Conservation (phyloP, 192 early-diverging fungal species). For the Spizellomyces punctatus region DNA sequence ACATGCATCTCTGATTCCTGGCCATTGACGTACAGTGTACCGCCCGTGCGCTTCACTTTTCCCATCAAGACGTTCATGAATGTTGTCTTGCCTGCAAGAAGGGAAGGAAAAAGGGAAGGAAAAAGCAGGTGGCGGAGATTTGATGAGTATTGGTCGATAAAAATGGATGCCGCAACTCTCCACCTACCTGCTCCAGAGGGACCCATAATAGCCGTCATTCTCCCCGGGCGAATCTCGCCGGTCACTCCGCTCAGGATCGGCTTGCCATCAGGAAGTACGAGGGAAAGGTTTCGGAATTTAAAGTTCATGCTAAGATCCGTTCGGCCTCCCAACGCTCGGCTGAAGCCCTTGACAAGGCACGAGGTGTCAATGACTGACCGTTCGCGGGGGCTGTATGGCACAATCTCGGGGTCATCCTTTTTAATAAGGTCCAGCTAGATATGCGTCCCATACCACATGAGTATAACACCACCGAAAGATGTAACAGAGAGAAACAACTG, state of each 20-base stretch:
- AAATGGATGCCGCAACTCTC: conserved; percentile 61
- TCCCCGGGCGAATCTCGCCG: conserved; percentile 73
- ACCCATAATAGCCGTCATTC: conserved; percentile 88
- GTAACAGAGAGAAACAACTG: not conserved
- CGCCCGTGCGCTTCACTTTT: conserved; percentile 58
- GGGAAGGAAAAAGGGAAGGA: not conserved
- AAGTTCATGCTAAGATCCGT: conserved; percentile 38
- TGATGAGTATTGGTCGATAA: not conserved
- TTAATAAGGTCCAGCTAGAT: no score
- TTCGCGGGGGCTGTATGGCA: no score
- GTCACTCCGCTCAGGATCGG: conserved; percentile 68
- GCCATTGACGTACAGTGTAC: conserved; percentile 61
- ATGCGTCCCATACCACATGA: no score
- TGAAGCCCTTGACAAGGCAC: conserved; percentile 3
- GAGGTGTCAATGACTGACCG: no score
- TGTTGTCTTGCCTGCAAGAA: conserved; percentile 38
- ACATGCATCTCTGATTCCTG: conserved; percentile 55
- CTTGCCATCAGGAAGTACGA: conserved; percentile 46
- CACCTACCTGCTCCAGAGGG: conserved; percentile 87
- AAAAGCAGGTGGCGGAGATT: not conserved
- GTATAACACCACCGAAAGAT: no score
- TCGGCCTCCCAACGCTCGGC: not conserved
- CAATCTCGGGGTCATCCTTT: no score
- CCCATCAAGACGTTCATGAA: conserved; percentile 67
- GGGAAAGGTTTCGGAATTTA: conserved; percentile 36